phyloP scores from a whole-genome alignment of 139 green algal species.

The Eudorina sp. region DNA sequence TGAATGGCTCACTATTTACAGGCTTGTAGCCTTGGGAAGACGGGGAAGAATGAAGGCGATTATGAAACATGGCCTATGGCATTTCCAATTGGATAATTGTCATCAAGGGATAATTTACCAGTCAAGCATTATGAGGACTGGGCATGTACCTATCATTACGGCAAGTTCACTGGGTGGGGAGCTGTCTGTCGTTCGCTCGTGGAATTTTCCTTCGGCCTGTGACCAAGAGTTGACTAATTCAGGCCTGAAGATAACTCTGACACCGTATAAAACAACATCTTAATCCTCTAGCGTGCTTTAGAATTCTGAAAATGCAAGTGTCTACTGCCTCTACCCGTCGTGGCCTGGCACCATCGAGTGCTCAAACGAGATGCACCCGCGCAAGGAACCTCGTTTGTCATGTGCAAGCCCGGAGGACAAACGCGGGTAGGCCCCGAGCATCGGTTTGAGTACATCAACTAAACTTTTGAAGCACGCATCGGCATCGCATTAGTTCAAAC shows the following conservation, averaged over 20 bases:
- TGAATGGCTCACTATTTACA: neutral
- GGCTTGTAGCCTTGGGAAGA: slow-evolving; percentile 17
- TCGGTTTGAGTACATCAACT: too few relatives aligned
- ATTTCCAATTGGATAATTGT: neutral
- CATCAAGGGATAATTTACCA: neutral
- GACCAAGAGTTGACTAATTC: too few relatives aligned
- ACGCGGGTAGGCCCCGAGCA: neutral
- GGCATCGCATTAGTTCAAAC: too few relatives aligned
- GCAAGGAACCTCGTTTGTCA: neutral
- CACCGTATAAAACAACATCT: too few relatives aligned
- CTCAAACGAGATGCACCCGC: neutral
- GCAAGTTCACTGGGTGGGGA: too few relatives aligned
- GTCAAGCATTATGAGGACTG: too few relatives aligned
- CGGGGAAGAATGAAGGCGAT: slow-evolving; percentile 5
- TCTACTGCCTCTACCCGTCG: neutral
- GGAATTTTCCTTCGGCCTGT: too few relatives aligned
- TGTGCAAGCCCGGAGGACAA: slow-evolving; percentile 6
- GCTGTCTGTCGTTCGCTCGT: too few relatives aligned
- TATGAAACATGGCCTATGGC: slow-evolving; percentile 1
- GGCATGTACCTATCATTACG: too few relatives aligned
- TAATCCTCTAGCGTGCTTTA: too few relatives aligned
- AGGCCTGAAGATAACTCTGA: too few relatives aligned
- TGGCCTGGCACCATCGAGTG: neutral
- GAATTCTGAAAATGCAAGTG: neutral
- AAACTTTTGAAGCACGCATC: too few relatives aligned